phyloP scores from a whole-genome alignment of 805 yeast genomes.

The Metschnikowia kofuensis region DNA sequence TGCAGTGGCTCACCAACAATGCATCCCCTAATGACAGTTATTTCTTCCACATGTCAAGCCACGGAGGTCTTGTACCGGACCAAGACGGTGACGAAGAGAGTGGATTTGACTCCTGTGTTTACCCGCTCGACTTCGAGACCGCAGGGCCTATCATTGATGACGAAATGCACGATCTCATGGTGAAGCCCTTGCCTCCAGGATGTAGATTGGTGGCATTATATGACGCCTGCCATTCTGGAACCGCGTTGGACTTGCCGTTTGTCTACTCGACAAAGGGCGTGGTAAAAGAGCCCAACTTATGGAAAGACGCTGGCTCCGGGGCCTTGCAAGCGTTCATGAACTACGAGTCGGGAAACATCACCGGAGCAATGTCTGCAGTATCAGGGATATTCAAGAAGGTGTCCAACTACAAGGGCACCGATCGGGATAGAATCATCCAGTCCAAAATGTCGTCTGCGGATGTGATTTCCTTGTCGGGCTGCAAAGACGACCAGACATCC shows the following conservation, averaged over 20 bases:
- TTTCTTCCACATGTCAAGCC: slow-evolving; percentile 84
- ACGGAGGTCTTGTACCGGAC: slow-evolving; percentile 75
- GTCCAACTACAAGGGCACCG: slow-evolving; percentile 14
- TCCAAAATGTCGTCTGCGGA: slow-evolving; percentile 74
- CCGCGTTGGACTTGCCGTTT: slow-evolving; percentile 77
- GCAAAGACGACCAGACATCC: slow-evolving; percentile 75
- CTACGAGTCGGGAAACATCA: slow-evolving; percentile 30
- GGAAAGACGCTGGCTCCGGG: slow-evolving; percentile 71
- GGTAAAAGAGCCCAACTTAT: slow-evolving; percentile 73
- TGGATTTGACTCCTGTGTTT: slow-evolving; percentile 69
- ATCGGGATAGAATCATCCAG: slow-evolving; percentile 36
- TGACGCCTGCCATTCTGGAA: slow-evolving; percentile 86
- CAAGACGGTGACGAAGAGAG: slow-evolving; percentile 72
- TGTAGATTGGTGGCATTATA: slow-evolving; percentile 75
- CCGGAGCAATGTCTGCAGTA: slow-evolving; percentile 38
- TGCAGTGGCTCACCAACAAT: slow-evolving; percentile 74
- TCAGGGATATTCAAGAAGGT: slow-evolving; percentile 35
- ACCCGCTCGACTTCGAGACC: slow-evolving; percentile 68
- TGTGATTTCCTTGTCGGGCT: slow-evolving; percentile 72
- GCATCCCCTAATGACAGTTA: slow-evolving; percentile 77
- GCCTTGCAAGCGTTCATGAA: slow-evolving; percentile 38
- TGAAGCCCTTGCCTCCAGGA: slow-evolving; percentile 66
- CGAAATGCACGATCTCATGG: slow-evolving; percentile 68
- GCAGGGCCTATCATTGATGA: slow-evolving; percentile 74
- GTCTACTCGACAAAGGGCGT: slow-evolving; percentile 81